phyloP scores from a whole-genome alignment of 2,329 filamentous ascomycete genomes.

The Fonsecaea nubica region DNA sequence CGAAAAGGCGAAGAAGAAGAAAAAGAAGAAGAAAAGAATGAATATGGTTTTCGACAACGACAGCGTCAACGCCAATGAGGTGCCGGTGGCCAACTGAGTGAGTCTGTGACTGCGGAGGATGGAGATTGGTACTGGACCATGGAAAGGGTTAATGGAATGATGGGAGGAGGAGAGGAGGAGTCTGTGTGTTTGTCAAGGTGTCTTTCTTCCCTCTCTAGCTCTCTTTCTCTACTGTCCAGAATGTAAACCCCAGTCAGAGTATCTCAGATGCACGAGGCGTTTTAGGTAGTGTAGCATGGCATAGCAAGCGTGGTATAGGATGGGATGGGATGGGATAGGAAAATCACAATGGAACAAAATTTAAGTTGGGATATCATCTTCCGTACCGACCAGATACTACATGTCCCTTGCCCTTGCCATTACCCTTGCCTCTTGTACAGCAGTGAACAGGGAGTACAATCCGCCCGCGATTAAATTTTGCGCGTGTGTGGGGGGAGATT shows the following conservation, averaged over 20 bases:
- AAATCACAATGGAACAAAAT: too few relatives aligned
- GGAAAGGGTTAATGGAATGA: background rate
- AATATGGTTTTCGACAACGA: background rate
- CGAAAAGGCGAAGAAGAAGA: slow-evolving; percentile 19
- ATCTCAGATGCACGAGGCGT: slow-evolving; percentile 62
- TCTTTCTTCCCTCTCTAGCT: background rate
- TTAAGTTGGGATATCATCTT: too few relatives aligned
- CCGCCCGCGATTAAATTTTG: too few relatives aligned
- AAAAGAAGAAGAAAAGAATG: slow-evolving; percentile 11
- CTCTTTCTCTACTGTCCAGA: background rate
- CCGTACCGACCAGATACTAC: too few relatives aligned
- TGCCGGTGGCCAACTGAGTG: background rate
- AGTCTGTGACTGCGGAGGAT: background rate
- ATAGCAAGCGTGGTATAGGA: background rate
- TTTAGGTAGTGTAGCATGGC: slow-evolving; percentile 42
- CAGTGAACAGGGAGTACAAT: too few relatives aligned
- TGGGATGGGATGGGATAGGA: too few relatives aligned
- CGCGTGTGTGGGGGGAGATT: too few relatives aligned
- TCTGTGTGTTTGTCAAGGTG: background rate
- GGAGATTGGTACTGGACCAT: background rate
- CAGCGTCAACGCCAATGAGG: background rate
- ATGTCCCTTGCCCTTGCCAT: too few relatives aligned
- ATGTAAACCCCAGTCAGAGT: slow-evolving; percentile 51
- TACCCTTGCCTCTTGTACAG: too few relatives aligned
- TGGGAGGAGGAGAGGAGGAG: background rate